Base-by-base conservation (phyloP, 2,329 filamentous ascomycete species). In the Fusarium secorum region DNA sequence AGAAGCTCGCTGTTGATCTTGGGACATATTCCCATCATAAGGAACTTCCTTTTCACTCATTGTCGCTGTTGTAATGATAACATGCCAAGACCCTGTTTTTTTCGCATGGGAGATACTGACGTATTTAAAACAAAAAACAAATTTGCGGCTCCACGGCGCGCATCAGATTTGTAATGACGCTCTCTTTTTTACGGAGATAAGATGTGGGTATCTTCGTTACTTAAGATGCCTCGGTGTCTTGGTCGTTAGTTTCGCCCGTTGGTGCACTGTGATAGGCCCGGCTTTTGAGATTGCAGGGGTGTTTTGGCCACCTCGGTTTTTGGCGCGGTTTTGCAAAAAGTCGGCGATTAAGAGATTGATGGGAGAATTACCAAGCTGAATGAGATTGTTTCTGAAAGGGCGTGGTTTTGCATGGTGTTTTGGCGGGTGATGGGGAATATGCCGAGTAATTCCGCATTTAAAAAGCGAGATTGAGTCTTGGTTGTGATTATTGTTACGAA, bases 111-210 rank as follows among this genome's bases (percentile, higher is more conserved):
- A 28, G 60, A 35, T 11, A n/a, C 44, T 35, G 48, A 63, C 42
- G 55, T 67, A 45, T 62, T 66, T 67, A 39, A 11, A 8, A n/a
- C 13, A 14, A 9, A 39, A 7, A 42, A 42, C 11, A 11, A 28
- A 39, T 22, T 59, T 35, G 14, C 30, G 64, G 42, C n/a, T 67
- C 63, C 63, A 62, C 55, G 63, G 52, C 38, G n/a, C 22, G 28
- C 22, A 48, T 20, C 22, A 28, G 64, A 67, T 67, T 67, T 67
- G 60, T 65, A 65, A 65, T 65, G 60, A 65, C 60, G 46, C 36
- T 51, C 42, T 52, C 56, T 48, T 22, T 52, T 38, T 60, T 28
- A 38, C 62, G 62, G 64, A 54, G 64, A 67, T 67, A 63, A 67
- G 42, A 17, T 28, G 64, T 67, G 63, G 64, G 24, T 63, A 62